Conservation (phyloP, 140 eudicot species). For the Oenanthe javanica region DNA sequence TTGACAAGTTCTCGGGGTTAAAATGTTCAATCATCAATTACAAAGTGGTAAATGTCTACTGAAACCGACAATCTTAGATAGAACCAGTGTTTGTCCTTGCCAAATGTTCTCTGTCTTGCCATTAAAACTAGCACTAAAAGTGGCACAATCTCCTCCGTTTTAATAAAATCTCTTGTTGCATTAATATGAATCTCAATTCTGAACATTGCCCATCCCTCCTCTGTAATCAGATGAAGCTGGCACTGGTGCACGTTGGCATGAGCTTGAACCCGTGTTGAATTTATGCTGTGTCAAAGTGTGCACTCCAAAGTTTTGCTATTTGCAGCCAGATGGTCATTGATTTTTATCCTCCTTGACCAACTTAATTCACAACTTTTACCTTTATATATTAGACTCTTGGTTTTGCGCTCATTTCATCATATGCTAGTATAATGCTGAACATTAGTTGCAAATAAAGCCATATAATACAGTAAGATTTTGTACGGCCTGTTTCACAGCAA, state of each 20-base stretch:
- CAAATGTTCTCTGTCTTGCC: neutral
- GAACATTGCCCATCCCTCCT: neutral
- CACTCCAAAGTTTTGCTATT: neutral
- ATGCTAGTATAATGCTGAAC: too few relatives aligned
- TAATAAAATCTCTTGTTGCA: neutral
- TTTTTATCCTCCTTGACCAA: neutral
- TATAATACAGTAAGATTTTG: too few relatives aligned
- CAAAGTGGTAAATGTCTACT: neutral
- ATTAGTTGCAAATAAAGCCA: too few relatives aligned
- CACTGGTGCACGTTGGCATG: neutral
- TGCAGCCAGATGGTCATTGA: neutral
- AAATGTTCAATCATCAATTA: neutral
- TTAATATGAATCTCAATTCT: neutral
- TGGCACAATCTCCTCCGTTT: neutral
- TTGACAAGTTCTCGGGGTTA: too few relatives aligned
- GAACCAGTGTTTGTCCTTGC: neutral
- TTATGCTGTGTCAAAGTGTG: neutral
- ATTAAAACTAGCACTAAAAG: neutral
- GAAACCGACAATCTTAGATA: neutral
- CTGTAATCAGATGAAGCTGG: neutral
- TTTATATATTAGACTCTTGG: neutral
- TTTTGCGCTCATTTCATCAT: neutral
- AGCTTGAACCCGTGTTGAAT: neutral
- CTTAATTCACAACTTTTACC: neutral
- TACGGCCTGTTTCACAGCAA: neutral